Percentiles rank a stretch among this genome's conserved stretches.
Evolutionary conservation across 805 yeast species (phyloP).

Genomic region (Limtongia smithiae): DNA sequence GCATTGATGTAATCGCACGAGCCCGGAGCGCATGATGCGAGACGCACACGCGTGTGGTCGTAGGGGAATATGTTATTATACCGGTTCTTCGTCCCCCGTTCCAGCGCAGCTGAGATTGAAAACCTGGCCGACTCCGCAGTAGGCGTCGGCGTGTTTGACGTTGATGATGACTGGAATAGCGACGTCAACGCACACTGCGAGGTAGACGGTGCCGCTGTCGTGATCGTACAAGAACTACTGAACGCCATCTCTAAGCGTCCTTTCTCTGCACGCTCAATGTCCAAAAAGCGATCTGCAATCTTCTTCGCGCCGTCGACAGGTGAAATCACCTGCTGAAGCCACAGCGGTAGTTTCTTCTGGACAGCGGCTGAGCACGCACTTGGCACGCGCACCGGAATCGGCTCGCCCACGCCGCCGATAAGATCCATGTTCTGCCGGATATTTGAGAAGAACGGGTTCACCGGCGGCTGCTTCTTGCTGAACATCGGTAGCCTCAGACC

Average conservation of each 20-base stretch:
- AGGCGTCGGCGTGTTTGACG: too few species aligned
- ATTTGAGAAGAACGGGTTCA: slow-evolving; percentile 33
- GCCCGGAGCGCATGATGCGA: slow-evolving; percentile 36
- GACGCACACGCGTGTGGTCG: slow-evolving; percentile 76
- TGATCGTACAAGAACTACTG: slow-evolving; percentile 4
- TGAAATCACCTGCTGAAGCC: slow-evolving; percentile 47
- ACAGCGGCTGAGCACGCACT: slow-evolving; percentile 19
- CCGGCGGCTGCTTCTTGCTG: slow-evolving; percentile 28
- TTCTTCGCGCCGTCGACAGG: slow-evolving; percentile 41
- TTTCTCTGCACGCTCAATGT: slow-evolving; percentile 67
- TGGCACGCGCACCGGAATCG: slow-evolving; percentile 31
- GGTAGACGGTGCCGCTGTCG: not conserved
- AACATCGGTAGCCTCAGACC: slow-evolving; percentile 32
- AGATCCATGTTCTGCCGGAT: slow-evolving; percentile 33
- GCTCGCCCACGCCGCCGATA: slow-evolving; percentile 33
- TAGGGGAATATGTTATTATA: slow-evolving; percentile 86
- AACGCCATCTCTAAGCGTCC: slow-evolving; percentile 55
- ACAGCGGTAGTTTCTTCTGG: slow-evolving; percentile 45
- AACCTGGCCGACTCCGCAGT: not conserved
- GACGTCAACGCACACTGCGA: too few species aligned
- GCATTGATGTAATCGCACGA: slow-evolving; percentile 77
- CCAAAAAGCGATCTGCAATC: slow-evolving; percentile 54
- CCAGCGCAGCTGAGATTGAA: slow-evolving; percentile 57
- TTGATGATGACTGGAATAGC: too few species aligned
- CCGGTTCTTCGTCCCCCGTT: slow-evolving; percentile 74